Evolutionary conservation across 208 protist species (phyloP).

Genomic region (Leishmania braziliensis): DNA sequence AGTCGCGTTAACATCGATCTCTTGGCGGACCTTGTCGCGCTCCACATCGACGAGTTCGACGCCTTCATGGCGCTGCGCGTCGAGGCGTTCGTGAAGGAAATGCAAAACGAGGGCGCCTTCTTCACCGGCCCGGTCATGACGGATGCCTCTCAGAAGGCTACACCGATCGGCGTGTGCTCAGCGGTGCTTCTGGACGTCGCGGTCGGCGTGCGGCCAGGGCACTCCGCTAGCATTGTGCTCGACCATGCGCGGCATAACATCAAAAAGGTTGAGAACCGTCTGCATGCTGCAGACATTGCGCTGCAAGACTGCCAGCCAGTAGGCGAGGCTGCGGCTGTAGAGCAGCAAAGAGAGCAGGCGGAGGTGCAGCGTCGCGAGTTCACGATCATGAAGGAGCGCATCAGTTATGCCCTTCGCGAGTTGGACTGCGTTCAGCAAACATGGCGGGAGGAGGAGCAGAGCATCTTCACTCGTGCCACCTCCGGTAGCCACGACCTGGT

Average conservation of each 20-base stretch:
- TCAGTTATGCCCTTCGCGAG: slow-evolving; percentile 47
- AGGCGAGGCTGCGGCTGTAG: neutral
- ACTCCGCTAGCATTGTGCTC: slow-evolving; percentile 69
- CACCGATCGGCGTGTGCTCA: slow-evolving; percentile 57
- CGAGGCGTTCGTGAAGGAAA: slow-evolving; percentile 69
- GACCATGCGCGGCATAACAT: slow-evolving; percentile 61
- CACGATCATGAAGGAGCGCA: slow-evolving; percentile 65
- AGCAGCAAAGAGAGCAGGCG: slow-evolving; percentile 16
- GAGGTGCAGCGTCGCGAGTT: slow-evolving; percentile 62
- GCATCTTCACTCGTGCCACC: slow-evolving; percentile 52
- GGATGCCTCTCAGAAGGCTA: slow-evolving; percentile 44
- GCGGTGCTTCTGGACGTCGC: slow-evolving; percentile 75
- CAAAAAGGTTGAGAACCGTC: slow-evolving; percentile 56
- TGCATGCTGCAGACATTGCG: slow-evolving; percentile 51
- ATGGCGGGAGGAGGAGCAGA: slow-evolving; percentile 72
- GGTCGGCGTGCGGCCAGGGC: slow-evolving; percentile 75
- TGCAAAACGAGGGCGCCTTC: slow-evolving; percentile 65
- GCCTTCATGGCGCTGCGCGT: slow-evolving; percentile 72
- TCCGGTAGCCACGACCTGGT: slow-evolving; percentile 51
- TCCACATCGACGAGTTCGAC: slow-evolving; percentile 87
- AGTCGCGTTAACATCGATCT: slow-evolving; percentile 74
- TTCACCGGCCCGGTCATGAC: slow-evolving; percentile 62
- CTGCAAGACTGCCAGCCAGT: slow-evolving; percentile 30
- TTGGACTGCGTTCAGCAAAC: slow-evolving; percentile 36
- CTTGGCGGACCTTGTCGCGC: slow-evolving; percentile 70